Conservation (phyloP, 1,284 basidiomycete genomes). For the Ustilago trichophora region DNA sequence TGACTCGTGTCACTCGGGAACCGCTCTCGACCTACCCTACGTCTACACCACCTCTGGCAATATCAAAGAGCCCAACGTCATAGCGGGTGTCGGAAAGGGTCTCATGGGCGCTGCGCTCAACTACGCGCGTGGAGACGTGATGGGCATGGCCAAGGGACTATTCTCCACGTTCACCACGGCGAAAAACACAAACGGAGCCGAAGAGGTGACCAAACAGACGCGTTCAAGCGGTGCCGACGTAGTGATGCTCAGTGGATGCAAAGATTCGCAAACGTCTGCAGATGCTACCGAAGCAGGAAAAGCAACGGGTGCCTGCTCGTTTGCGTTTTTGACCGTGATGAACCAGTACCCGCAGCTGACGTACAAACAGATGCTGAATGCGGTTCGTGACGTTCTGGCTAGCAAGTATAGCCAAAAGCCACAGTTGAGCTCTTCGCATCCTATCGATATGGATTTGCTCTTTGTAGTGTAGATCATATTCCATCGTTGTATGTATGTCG, state of each 20-base stretch:
- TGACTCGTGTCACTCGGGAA: conserved; percentile 66
- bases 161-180: conserved; percentile 68
- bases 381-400: conserved; percentile 56
- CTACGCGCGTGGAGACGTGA: conserved; percentile 79
- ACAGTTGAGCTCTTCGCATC: conserved; percentile 66
- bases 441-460: conserved; percentile 63
- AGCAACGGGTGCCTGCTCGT: conserved; percentile 75
- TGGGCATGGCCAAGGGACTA: conserved; percentile 70
- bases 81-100: conserved; percentile 62
- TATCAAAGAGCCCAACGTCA: conserved; percentile 84
- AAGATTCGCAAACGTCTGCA: conserved; percentile 90
- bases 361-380: conserved; percentile 63
- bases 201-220: conserved; percentile 74
- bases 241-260: conserved; percentile 75
- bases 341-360: conserved; percentile 70
- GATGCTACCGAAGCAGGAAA: conserved; percentile 82
- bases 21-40: conserved; percentile 65
- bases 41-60: conserved; percentile 88
- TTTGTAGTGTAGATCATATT: conserved; percentile 50
- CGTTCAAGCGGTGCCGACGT: conserved; percentile 81
- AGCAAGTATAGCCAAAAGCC: conserved; percentile 65
- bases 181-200: conserved; percentile 72
- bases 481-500: no score
- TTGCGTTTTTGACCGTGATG: conserved; percentile 62
- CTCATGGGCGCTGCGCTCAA: conserved; percentile 72